These are phyloP conservation scores for Ganoderma multipileum DNA, from an alignment of 1,284 basidiomycete genomes.

Conservation along the genomic window DNA sequence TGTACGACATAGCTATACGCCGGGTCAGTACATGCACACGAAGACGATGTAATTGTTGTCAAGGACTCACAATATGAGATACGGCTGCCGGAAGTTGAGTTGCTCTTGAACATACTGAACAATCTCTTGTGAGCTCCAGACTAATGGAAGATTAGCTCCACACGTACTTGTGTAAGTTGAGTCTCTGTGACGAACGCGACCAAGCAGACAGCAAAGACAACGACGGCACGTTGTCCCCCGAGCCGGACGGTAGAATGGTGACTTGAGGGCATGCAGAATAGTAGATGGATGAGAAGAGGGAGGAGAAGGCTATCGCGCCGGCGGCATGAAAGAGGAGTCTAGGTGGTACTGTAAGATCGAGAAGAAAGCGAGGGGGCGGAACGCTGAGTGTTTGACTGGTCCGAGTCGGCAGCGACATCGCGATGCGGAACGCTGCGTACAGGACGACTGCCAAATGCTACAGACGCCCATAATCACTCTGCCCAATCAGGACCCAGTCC, in stretches of 20 bases:
- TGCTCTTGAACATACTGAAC: constrained; percentile 76
- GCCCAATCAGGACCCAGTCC: constrained; percentile 16
- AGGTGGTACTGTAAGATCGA: constrained; percentile 5
- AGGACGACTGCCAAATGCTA: neutral
- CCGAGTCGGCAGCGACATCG: neutral
- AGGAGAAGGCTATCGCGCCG: constrained; percentile 11
- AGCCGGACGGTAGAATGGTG: constrained; percentile 35
- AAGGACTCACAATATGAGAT: constrained; percentile 72
- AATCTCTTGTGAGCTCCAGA: constrained; percentile 5
- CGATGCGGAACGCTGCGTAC: neutral
- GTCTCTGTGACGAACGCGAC: constrained; percentile 74
- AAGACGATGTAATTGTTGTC: neutral
- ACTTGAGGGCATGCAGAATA: constrained; percentile 36
- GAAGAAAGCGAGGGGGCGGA: neutral
- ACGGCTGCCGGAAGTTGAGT: constrained; percentile 76
- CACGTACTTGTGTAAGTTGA: constrained; percentile 70
- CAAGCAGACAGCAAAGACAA: constrained; percentile 59
- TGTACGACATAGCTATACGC: constrained; percentile 74
- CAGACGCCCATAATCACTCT: neutral
- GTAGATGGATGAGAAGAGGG: constrained; percentile 1
- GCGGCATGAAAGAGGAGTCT: constrained; percentile 22
- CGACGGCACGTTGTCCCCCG: constrained; percentile 47
- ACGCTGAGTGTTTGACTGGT: neutral
- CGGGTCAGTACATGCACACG: neutral
- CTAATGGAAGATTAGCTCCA: neutral